phyloP scores from a whole-genome alignment of 768 basidiomycete species.

The Russula sp. region DNA sequence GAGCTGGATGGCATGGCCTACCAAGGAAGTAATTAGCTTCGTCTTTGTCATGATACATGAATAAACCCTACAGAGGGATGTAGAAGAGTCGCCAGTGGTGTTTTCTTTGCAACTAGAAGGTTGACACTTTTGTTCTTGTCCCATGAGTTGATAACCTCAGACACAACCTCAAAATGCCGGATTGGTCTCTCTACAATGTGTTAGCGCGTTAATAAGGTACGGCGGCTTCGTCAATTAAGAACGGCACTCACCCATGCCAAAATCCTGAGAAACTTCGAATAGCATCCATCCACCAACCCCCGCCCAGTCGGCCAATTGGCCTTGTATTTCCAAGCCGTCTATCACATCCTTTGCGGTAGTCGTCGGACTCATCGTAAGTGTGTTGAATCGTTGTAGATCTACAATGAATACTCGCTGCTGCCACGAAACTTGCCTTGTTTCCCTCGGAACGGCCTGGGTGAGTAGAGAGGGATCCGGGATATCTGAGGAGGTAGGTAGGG shows the following conservation, averaged over 20 bases:
- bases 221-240: background rate
- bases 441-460: conserved; percentile 2
- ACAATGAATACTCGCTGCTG: conserved; percentile 76
- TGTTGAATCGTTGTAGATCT: conserved; percentile 66
- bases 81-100: conserved; percentile 53
- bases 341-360: conserved; percentile 74
- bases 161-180: conserved; percentile 76
- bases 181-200: conserved; percentile 71
- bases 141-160: conserved; percentile 81
- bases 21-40: conserved; percentile 25
- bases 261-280: conserved; percentile 83
- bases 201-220: background rate
- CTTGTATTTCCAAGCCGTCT: conserved; percentile 54
- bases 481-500: conserved; percentile 34
- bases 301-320: conserved; percentile 52
- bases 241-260: conserved; percentile 76
- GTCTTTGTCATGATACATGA: background rate
- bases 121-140: conserved; percentile 77
- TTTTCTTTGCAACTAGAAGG: conserved; percentile 70
- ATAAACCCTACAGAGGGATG: conserved; percentile 45
- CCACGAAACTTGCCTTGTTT: conserved; percentile 25
- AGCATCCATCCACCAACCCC: conserved; percentile 78
- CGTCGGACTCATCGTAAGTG: conserved; percentile 56
- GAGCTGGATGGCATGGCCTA: conserved; percentile 45
- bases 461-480: conserved; percentile 7